Base-by-base conservation (phyloP, 805 yeast species). In the Candida endomychidarum region DNA sequence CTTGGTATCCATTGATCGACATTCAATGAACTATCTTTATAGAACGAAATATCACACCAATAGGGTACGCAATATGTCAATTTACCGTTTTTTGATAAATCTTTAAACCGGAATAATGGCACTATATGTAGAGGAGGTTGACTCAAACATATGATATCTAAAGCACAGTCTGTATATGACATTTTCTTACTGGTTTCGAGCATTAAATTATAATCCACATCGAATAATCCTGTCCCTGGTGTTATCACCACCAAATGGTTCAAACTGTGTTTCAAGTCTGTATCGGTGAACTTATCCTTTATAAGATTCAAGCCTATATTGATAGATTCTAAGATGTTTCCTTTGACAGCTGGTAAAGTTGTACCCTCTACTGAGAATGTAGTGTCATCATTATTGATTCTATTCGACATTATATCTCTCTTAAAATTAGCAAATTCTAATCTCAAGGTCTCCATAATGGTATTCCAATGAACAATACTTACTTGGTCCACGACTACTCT, bases 401-500 rank as follows among this genome's bases (percentile, higher is more conserved):
- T 47, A 32, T 71, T 74, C 29, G 81, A 63, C 51, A 83, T 65
- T 16, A 91, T 81, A 47, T 87, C 95, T 45, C 81, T 68, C 49
- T 83, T 81, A 53, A 93, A 87, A 45, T 79, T 79, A 27, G 89
- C 81, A 63, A 93, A 93, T 57, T 93, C 99, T 20, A 78, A 70
- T 34, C 97, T 67, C 39, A 93, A 67, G 1, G 85, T 80, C 16
- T 86, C 85, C 97, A 93, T 89, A 41, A 93, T 90, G 47, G 84
- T 83, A 40, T 80, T 84, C 99, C 99, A 93, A 45, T 86, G 81
- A 19, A 83, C 74, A 33, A 89, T 86, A 52, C 83, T 86, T 14
- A 88, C 95, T 58, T 91, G 96, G 57, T 93, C 98, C 2, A 91
- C 97, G 1, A 91, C 99, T 19, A 93, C 95, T 36, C 97, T 70